Base-by-base conservation (phyloP, 2,329 filamentous ascomycete genomes). In the Monosporascus sp. region DNA sequence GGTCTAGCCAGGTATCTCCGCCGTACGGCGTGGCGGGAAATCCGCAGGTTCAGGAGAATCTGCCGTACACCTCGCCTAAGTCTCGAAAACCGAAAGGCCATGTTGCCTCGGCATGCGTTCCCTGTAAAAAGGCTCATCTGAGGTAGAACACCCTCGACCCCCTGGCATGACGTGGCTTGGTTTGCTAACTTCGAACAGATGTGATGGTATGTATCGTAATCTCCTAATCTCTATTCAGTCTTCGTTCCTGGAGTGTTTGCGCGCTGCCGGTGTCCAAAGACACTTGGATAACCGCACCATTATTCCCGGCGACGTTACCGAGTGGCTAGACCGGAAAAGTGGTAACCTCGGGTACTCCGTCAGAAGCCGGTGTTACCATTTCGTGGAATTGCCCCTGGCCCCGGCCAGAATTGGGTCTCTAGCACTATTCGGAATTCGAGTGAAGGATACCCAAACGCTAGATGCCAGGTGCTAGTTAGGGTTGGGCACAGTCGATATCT, bases 71-170 rank as follows among this genome's bases (percentile, higher is more conserved):
- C 11, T 84, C 82, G 40, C 80, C 82, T 2, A 86, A 84, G 61
- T 75, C 81, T 7, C 82, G 84, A 60, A 87, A 87, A 68, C 85
- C 86, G 6, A 91, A 91, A 67, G 87, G 88, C 16, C 89, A 94
- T 73, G 89, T 93, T 51, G 88, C 88, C 49, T 92, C 88, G 37
- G 89, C 89, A 26, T 94, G 89, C 68, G 86, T 93, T 60, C 90
- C 91, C 55, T 94, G 89, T 74, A 93, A 93, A 68, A 85, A 84
- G 69, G 89, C 89, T 38, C 89, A 94, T 79, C 78, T 94, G 58
- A 78, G 84, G 82, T 85, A 72, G 66, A 75, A 61, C 54, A n/a
- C 40, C 37, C 46, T 20, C 3, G 11, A 17, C 48, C 51, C 51
- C 46, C 49, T 52, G 51, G 20, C 47, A 59, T 58, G 37, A 31